Conservation (phyloP, 352 stramenopile species). For the Phytophthora sojae region DNA sequence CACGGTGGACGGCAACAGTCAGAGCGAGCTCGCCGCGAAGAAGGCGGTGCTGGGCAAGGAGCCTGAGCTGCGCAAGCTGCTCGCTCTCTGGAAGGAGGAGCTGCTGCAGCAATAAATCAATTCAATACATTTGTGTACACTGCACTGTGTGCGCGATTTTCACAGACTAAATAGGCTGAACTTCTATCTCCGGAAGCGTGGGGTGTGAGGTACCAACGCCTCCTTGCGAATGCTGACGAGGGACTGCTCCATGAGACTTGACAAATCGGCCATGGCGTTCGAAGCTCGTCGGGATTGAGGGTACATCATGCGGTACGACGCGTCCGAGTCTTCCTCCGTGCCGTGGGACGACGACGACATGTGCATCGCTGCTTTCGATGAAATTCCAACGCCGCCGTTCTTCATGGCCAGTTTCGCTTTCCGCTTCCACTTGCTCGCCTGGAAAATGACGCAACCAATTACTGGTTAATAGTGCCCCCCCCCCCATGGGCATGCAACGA, state of each 20-base stretch:
- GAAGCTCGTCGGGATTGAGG: slow-evolving; percentile 55
- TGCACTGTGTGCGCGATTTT: slow-evolving; percentile 16
- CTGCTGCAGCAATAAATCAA: slow-evolving; percentile 76
- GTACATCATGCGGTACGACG: slow-evolving; percentile 61
- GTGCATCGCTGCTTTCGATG: slow-evolving; percentile 34
- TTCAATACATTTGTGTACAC: slow-evolving; percentile 38
- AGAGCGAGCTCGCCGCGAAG: slow-evolving; percentile 66
- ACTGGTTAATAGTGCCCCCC: not conserved
- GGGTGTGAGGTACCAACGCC: slow-evolving; percentile 22
- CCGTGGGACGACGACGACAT: slow-evolving; percentile 65
- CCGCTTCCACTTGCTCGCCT: slow-evolving; percentile 69
- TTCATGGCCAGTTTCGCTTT: slow-evolving; percentile 71
- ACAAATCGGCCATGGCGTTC: slow-evolving; percentile 80
- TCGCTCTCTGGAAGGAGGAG: slow-evolving; percentile 80
- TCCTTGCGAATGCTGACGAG: slow-evolving; percentile 72
- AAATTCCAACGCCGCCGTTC: slow-evolving; percentile 16
- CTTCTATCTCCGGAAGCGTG: slow-evolving; percentile 14
- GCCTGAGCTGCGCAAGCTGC: slow-evolving; percentile 65
- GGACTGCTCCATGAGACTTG: slow-evolving; percentile 82
- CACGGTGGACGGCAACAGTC: slow-evolving; percentile 49
- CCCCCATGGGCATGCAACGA: not conserved
- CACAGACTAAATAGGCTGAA: slow-evolving; percentile 14
- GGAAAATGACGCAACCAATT: slow-evolving; percentile 6
- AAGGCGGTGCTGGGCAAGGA: slow-evolving; percentile 68
- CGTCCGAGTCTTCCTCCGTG: slow-evolving; percentile 68